Percentiles rank a stretch among this genome's conserved stretches.
These are phyloP conservation scores for Tolypocladium tundrense DNA, from an alignment of 2,329 filamentous ascomycete species.

Conservation along the genomic window DNA sequence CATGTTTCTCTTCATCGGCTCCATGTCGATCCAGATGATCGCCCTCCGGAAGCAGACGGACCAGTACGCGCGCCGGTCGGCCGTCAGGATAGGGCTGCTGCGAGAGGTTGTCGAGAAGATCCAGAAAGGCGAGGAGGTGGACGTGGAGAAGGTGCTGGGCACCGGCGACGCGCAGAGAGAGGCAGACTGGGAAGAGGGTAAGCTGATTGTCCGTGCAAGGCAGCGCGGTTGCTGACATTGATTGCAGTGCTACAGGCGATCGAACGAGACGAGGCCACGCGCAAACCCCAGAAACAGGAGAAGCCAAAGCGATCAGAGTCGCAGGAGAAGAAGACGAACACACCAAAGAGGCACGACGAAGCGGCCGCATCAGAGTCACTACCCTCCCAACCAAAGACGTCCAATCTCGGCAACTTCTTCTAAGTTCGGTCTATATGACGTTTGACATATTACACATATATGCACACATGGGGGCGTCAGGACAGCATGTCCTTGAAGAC, in stretches of 20 bases:
- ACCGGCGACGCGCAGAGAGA: constrained; percentile 68
- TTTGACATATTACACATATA: constrained; percentile 6
- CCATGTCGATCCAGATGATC: constrained; percentile 91
- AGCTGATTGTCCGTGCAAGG: constrained; percentile 10
- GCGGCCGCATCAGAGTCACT: constrained; percentile 10
- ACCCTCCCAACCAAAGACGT: constrained; percentile 14
- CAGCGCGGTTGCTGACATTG: constrained; percentile 6
- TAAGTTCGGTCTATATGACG: constrained; percentile 16
- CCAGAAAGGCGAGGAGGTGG: constrained; percentile 64
- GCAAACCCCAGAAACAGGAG: constrained; percentile 32
- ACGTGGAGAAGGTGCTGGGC: constrained; percentile 74
- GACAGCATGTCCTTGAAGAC: constrained; percentile 53
- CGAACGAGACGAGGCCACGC: constrained; percentile 49
- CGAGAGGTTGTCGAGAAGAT: constrained; percentile 65
- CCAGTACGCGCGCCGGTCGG: constrained; percentile 63
- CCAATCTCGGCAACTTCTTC: constrained; percentile 38
- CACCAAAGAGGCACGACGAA: constrained; percentile 6
- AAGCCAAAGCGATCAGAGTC: constrained; percentile 22
- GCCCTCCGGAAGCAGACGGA: constrained; percentile 65
- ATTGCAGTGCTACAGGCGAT: constrained; percentile 52
- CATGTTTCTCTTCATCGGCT: constrained; percentile 81
- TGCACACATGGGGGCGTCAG: constrained; percentile 17
- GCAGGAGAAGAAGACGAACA: constrained; percentile 4
- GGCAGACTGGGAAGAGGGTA: constrained; percentile 79
- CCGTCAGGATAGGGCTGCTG: constrained; percentile 67